Evolutionary conservation across 306 rosid species (phyloP), one percentile per base, ranked within the genome.

Genomic region (Biancaea sappan): DNA sequence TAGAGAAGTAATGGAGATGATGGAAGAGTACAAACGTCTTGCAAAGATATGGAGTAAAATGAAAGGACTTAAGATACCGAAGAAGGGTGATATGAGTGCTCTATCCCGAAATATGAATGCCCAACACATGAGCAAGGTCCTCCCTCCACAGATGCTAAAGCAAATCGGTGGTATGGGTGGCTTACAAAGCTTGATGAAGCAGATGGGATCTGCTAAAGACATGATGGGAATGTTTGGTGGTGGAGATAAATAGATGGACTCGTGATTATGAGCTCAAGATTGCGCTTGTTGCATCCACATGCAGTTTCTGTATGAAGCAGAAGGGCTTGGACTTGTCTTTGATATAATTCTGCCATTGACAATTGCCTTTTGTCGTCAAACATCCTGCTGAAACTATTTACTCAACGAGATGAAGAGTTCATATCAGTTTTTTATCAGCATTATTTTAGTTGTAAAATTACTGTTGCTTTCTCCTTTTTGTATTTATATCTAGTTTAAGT

Each of bases 121-220:
- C 1, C 90, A 88, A 67, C 88, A 85, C 66, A 85, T 88, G 88
- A 83, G 89, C 82, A 88, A 85, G 72, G 89, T 85, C 69, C 89
- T 88, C n/a, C 92, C 92, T 26, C 88, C 89, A 4, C 89, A 88
- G 76, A 85, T 87, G 85, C 80, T 87, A 71, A 87, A 87, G 79
- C 92, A 87, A 81, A 82, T 87, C 52, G 92, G 92, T 12, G 92
- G 92, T 53, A 85, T 81, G 86, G 86, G 90, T 18, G 90, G 90
- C 19, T 62, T 88, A 60, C 90, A 85, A 75, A 88, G 53, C 86
- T 77, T 85, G 86, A 85, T 88, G 86, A 85, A 88, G 86, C 88
- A 83, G 77, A 83, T 88, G 86, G 88, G 88, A 48, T 74, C 85
- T 18, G 69, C 76, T 26, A 87, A 87, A 59, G 89, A 87, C 51